Evolutionary conservation across 2,329 filamentous ascomycete genomes (phyloP), one percentile per base, ranked within the genome.

Genomic region (Phaeophleospora eucalypticola): DNA sequence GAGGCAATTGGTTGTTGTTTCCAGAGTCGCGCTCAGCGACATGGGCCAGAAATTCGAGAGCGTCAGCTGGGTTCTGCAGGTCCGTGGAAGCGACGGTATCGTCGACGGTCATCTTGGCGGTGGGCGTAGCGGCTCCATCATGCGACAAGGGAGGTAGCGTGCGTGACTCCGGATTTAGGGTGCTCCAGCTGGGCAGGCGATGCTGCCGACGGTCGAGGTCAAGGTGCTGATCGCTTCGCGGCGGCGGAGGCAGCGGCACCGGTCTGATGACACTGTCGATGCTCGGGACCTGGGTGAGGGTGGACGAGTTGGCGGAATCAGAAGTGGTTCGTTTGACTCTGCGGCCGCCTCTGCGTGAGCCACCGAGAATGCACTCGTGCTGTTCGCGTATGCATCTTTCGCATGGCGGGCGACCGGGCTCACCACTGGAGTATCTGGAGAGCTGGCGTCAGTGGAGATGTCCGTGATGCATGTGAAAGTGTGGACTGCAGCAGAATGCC

Each of bases 331-430:
- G 55, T 39, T 65, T 65, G 27, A 65, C 56, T 12, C 62, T 46
- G 24, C 54, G 47, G n/a, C 62, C 62, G 12, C 62, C 62, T 41
- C 62, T 52, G 27, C 61, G 53, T 16, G 61, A 64, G 14, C 60
- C 59, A 39, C 62, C 62, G 3, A 65, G 60, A 19, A 65, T 46
- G 45, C 62, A 65, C 49, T 65, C 62, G 40, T 63, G 61, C 41
- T 65, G 60, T 37, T 65, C 62, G 14, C 62, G 51, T 32, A 65
- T 64, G 47, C 62, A 65, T 45, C 62, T 46, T 45, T 65, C 62
- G 43, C 62, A 65, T 12, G 61, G 61, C 14, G 61, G 62, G 17
- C 58, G 51, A 3, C 58, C 60, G 6, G 59, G 60, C 34, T 62
- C 57, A 29, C 60, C 61, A 38, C 59, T 63, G 39, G 56, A 60